Base-by-base conservation (phyloP, 352 stramenopile genomes). In the Phytophthora multivora region DNA sequence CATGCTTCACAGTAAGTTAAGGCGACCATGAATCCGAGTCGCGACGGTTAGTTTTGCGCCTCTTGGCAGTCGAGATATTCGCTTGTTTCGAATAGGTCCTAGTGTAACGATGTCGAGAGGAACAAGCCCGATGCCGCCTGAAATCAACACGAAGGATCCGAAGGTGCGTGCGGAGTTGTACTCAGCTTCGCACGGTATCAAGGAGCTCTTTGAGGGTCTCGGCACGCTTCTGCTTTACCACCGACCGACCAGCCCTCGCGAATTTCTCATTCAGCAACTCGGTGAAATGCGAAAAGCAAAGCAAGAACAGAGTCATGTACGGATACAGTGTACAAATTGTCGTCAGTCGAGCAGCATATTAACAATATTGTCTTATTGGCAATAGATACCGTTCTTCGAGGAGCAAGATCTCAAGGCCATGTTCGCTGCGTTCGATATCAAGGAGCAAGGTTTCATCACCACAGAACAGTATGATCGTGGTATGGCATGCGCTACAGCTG, bases 391-490 rank as follows among this genome's bases (percentile, higher is more conserved):
- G 10, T 91, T 91, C 67, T 91, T 93, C 41, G 77, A 86, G 13
- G 84, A 93, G 16, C 66, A 80, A 11, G 84, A 91, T 62, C 49
- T 93, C 9, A 72, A 87, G 16, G 81, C 82, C 1, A 91, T 91
- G 81, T 93, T 93, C 31, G 62, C 68, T 23, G 81, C 83, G 7
- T 93, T 93, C 23, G 84, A 93, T 40, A 68, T 88, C 25, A 91
- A 82, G n/a, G 82, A 83, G 0, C 79, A 76, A 45, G 84, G 84
- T 3, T 78, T 69, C 35, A 85, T 93, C 58, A 85, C 79, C 5
- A 65, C 71, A 10, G 62, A 77, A 53, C 84, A 91, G 61, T 91
- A 93, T 30, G 68, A 89, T 38, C 76, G 79, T 91, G 83, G 80
- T 86, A 36, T 16, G 45, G 43, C n/a, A 51, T 12, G 8, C 4